Evolutionary conservation across 495 filamentous ascomycete genomes (phyloP), one percentile per base, ranked within the genome.

Genomic region (Xylaria castorea): DNA sequence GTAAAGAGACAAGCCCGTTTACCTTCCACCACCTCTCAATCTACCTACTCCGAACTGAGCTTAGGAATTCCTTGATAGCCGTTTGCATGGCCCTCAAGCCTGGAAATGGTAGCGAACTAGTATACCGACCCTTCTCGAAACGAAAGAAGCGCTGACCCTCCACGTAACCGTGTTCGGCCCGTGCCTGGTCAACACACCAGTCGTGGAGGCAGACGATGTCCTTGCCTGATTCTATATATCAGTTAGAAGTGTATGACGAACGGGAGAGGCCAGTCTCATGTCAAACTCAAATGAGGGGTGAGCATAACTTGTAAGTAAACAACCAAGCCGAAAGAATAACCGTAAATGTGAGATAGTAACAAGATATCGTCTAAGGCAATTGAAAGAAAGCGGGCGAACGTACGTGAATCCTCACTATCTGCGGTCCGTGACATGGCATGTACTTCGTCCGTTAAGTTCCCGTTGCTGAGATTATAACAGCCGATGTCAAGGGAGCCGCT

Each of bases 191-290:
- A 32, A 69, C 36, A 34, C 66, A 69, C 66, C 66, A 69, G 38
- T 69, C 66, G n/a, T 69, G 66, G 25, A 69, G 5, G 51, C 32
- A 69, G 34, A 69, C 34, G 51, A 69, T 69, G 51, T 57, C 50
- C 14, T 42, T 27, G n/a, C 66, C 20, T 22, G 66, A 40, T 44
- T 60, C 66, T 69, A 20, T 64, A 20, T 67, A 5, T 34, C 11
- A 69, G 34, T n/a, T 34, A 32, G 3, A 34, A 36, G 18, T 34
- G 5, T 4, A 60, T 3, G 4, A 60, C 36, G 5, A 5, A 20
- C 0, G 30, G 16, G 27, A 8, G 27, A 36, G 4, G 22, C 22
- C 50, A 9, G 6, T 51, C 2, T 4, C 5, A 4, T 48, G 18
- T 6, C 16, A 48, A 5, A 2, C 42, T 9, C 5, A 14, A 48